Conservation (phyloP, 495 filamentous ascomycete species). For the Trichoderma reesei region DNA sequence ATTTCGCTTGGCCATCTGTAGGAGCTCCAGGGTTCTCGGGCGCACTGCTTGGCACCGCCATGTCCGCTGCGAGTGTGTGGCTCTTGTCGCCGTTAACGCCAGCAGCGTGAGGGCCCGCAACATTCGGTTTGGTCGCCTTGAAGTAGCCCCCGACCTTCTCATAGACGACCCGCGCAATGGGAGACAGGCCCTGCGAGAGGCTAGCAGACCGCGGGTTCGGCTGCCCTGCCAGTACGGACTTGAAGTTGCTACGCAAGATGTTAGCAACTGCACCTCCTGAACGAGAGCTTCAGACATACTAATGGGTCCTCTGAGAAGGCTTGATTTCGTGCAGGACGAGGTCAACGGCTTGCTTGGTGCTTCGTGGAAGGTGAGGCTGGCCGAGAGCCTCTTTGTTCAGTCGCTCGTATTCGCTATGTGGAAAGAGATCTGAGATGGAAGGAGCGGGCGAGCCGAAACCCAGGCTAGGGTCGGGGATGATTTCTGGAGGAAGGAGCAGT, state of each 20-base stretch:
- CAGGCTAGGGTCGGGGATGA: slow-evolving; percentile 60
- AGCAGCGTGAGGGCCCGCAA: background rate
- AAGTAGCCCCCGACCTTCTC: slow-evolving; percentile 8
- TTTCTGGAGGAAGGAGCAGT: slow-evolving; percentile 32
- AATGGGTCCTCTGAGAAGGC: slow-evolving; percentile 58
- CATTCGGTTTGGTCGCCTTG: slow-evolving; percentile 3
- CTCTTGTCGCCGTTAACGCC: slow-evolving; percentile 8
- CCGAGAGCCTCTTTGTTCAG: slow-evolving; percentile 43
- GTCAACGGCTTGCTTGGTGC: slow-evolving; percentile 31
- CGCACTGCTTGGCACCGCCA: no score
- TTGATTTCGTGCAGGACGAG: slow-evolving; percentile 63
- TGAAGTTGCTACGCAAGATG: slow-evolving; percentile 49
- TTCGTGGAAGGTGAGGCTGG: slow-evolving; percentile 20
- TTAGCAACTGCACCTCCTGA: slow-evolving; percentile 11
- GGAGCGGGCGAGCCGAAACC: slow-evolving; percentile 41
- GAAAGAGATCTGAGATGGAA: slow-evolving; percentile 32
- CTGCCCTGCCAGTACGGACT: background rate
- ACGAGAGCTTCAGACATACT: slow-evolving; percentile 41
- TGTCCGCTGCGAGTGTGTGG: no score
- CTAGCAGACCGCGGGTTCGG: background rate
- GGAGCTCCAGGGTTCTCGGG: background rate
- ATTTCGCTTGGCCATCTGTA: background rate
- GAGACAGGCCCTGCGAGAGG: slow-evolving; percentile 3
- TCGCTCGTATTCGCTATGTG: slow-evolving; percentile 32
- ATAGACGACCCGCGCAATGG: background rate